Evolutionary conservation across 176 grass and related monocot genomes (phyloP).

Genomic region (Aegilops tauschii): DNA sequence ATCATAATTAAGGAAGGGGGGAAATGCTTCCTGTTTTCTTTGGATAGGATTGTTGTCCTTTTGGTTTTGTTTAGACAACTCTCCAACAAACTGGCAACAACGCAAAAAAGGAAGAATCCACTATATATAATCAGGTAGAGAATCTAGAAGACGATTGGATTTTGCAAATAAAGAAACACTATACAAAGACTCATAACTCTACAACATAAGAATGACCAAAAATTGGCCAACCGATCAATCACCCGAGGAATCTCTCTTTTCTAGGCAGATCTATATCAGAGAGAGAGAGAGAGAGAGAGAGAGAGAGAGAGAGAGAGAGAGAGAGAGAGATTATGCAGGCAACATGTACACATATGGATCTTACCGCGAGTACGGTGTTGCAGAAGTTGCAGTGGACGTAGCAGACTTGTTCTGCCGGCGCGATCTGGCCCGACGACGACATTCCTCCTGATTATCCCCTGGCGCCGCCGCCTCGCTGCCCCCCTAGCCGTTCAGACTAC

Average conservation of each 20-base stretch:
- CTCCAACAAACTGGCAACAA: constrained; percentile 7
- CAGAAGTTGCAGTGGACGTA: constrained; percentile 96
- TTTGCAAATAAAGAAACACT: neutral
- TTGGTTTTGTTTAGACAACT: neutral
- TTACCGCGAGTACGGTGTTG: constrained; percentile 91
- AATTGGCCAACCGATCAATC: neutral
- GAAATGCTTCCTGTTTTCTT: neutral
- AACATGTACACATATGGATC: neutral
- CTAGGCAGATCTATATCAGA: constrained; percentile 15
- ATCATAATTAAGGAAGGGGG: neutral
- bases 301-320: neutral
- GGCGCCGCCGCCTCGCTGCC: neutral
- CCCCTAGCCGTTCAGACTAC: neutral
- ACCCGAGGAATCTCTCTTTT: neutral
- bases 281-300: constrained; percentile 2
- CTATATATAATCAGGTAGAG: neutral
- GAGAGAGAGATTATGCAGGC: constrained; percentile 16
- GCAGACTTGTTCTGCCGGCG: constrained; percentile 66
- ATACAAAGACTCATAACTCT: neutral
- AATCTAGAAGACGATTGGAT: neutral
- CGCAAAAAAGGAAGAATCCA: neutral
- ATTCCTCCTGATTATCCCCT: constrained; percentile 26
- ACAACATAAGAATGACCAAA: neutral
- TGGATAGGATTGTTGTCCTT: neutral
- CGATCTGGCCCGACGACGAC: constrained; percentile 52